These are phyloP conservation scores for Candida dendrica DNA, from an alignment of 805 yeast genomes.

Conservation along the genomic window DNA sequence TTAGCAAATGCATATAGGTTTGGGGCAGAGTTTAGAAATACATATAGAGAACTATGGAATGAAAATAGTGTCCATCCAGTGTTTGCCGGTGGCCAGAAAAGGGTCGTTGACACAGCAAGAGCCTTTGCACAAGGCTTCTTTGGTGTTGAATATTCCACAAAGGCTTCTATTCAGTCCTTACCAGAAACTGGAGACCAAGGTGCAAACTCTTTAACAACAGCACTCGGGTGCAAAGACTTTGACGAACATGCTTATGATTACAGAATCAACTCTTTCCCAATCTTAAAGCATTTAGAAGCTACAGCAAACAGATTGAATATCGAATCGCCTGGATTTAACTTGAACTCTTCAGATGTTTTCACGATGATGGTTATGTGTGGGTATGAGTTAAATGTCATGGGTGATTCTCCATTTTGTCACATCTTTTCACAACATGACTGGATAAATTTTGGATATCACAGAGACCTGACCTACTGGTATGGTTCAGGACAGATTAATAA, in stretches of 20 bases:
- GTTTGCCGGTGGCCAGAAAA: not conserved
- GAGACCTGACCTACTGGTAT: constrained; percentile 55
- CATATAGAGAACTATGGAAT: constrained; percentile 22
- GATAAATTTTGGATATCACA: constrained; percentile 51
- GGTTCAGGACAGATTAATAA: constrained; percentile 58
- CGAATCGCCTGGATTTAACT: constrained; percentile 45
- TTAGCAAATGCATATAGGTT: constrained; percentile 34
- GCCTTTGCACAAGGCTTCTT: constrained; percentile 43
- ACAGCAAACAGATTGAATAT: constrained; percentile 53
- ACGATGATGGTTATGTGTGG: constrained; percentile 60
- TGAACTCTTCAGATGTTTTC: constrained; percentile 46
- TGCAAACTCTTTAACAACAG: constrained; percentile 44
- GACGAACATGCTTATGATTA: constrained; percentile 17
- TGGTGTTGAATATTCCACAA: constrained; percentile 26
- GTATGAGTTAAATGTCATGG: constrained; percentile 65
- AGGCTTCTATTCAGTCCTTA: constrained; percentile 26
- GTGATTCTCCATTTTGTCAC: constrained; percentile 59
- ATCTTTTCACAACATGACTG: constrained; percentile 65
- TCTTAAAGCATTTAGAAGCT: constrained; percentile 1
- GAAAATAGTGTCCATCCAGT: not conserved
- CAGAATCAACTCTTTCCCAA: not conserved
- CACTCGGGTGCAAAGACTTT: constrained; percentile 34
- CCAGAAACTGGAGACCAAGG: constrained; percentile 32
- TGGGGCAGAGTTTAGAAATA: constrained; percentile 37
- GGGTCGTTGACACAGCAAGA: constrained; percentile 34